Base-by-base conservation (phyloP, 768 basidiomycete genomes). In the Naganishia vishniacii region DNA sequence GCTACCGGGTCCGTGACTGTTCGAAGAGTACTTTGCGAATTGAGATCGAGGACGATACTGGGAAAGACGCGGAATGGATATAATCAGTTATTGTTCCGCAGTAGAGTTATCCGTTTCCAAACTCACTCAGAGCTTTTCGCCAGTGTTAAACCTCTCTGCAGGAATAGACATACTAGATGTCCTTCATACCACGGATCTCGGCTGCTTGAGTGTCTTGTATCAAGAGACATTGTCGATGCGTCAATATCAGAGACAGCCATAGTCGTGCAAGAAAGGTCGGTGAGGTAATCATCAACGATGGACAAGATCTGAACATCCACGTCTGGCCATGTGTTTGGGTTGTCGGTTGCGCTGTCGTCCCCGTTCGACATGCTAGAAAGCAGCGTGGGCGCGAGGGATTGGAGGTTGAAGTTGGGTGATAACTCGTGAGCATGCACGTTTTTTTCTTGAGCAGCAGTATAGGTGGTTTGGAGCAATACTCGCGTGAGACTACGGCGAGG, bases 301-400 rank as follows among this genome's bases (percentile, higher is more conserved):
- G 56, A 58, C 5, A 78, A 64, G 9, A 78, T 68, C 25, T 74
- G 72, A 16, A 62, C 59, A 47, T 78, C 77, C 11, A 78, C 74
- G 42, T 68, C 62, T 37, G 71, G 63, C 75, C 73, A 76, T 56
- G 37, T 56, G 13, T 37, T 26, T 3, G 2, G 37, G n/a, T 16
- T 20, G 11, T 34, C 53, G 26, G 20, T 20, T 23, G 53, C 23
- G 23, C 20, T 32, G 13, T 23, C 31, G 53, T 12, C n/a, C 4
- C 58, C 56, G 3, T 59, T 59, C 25, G 69, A 59, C 32, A 71
- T 66, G 8, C 73, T 70, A n/a, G 70, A 67, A 13, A 68, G 56
- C 2, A 77, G 62, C 1, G 72, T 72, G 0, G 72, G 73, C 0
- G 65, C 53, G 16, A 75, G 62, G 16, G 72, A 69, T 1, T 71